Conservation (phyloP, 345 rosid genomes). For the Cardamine chenopodiifolia region DNA sequence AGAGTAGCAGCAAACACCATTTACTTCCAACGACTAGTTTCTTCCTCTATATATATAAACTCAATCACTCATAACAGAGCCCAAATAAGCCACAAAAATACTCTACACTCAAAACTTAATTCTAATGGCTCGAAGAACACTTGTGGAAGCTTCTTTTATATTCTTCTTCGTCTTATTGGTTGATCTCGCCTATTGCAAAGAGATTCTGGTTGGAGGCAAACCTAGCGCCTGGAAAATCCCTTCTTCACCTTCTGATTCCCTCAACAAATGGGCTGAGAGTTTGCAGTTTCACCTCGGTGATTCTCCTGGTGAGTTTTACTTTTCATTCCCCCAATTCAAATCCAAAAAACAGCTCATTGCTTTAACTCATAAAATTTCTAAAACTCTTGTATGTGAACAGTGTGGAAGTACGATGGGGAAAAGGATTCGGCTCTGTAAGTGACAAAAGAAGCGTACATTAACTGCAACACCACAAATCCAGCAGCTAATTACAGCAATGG, state of each 20-base stretch:
- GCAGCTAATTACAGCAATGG: conserved; percentile 38
- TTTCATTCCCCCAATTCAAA: not conserved
- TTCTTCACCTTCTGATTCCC: conserved; percentile 68
- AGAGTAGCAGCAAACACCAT: no score
- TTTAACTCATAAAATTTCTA: not conserved
- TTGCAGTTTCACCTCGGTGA: conserved; percentile 68
- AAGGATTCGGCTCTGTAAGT: conserved; percentile 54
- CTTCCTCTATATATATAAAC: no score
- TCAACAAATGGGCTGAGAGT: conserved; percentile 73
- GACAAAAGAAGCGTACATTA: conserved; percentile 41
- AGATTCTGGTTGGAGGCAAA: conserved; percentile 60
- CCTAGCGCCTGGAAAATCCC: conserved; percentile 60
- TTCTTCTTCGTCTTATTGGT: conserved; percentile 32
- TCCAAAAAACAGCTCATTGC: not conserved
- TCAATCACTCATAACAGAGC: no score
- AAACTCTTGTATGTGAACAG: conserved; percentile 38
- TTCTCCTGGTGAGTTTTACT: conserved; percentile 52
- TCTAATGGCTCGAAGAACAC: conserved; percentile 41
- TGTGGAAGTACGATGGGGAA: conserved; percentile 68
- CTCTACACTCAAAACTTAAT: no score
- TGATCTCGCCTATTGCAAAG: conserved; percentile 46
- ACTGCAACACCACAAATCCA: conserved; percentile 44
- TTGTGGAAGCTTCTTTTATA: conserved; percentile 21
- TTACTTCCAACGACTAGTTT: no score
- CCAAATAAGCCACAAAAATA: no score